Evolutionary conservation across 2,329 filamentous ascomycete genomes (phyloP).

Genomic region (Epichloe sibirici): DNA sequence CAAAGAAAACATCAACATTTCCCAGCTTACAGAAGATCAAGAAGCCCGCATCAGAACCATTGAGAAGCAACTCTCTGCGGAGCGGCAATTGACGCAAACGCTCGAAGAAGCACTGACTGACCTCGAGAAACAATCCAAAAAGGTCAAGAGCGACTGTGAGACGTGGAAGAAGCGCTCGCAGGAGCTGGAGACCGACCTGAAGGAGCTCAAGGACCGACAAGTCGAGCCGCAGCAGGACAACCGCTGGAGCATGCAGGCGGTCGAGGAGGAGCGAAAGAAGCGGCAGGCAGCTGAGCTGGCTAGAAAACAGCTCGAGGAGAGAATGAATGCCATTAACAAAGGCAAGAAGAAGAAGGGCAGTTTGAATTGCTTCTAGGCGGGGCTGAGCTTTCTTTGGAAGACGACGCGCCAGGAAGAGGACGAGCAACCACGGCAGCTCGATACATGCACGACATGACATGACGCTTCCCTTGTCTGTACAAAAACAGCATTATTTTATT

Average conservation of each 20-base stretch:
- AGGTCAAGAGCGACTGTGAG: conserved; percentile 82
- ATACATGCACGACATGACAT: neutral
- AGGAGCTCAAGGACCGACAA: conserved; percentile 46
- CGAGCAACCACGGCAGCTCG: neutral
- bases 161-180: conserved; percentile 78
- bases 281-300: conserved; percentile 82
- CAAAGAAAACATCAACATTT: conserved; percentile 56
- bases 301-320: conserved; percentile 77
- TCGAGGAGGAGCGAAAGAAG: conserved; percentile 94
- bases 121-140: conserved; percentile 81
- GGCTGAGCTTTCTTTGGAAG: conserved; percentile 10
- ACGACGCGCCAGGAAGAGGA: conserved; percentile 1
- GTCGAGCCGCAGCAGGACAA: conserved; percentile 38
- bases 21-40: conserved; percentile 84
- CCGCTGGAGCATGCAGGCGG: conserved; percentile 67
- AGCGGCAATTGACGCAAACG: conserved; percentile 91
- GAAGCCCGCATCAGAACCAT: conserved; percentile 91
- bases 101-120: conserved; percentile 93
- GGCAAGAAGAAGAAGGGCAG: conserved; percentile 93
- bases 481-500: neutral
- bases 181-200: conserved; percentile 61
- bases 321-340: conserved; percentile 80
- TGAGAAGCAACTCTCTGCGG: conserved; percentile 89
- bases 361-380: conserved; percentile 83
- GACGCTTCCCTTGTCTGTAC: too few species aligned